Base-by-base conservation (phyloP, 352 stramenopile genomes). In the Blastocystis sp. region DNA sequence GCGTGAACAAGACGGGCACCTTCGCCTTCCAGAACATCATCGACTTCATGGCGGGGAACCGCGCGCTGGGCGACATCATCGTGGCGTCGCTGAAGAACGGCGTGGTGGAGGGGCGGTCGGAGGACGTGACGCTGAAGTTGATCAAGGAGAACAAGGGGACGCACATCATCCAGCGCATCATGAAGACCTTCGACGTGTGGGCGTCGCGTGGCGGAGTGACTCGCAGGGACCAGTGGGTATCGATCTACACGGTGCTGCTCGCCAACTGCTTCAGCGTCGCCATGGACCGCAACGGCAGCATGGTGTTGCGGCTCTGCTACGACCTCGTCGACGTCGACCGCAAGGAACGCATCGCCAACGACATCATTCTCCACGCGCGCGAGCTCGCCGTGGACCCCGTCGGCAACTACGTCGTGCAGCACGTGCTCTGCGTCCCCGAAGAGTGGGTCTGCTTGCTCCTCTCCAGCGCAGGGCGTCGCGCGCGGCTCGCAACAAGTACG, bases 11-110 rank as follows among this genome's bases (percentile, higher is more conserved):
- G 44, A 76, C 64, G 38, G 64, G 64, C 8, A 76, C 29, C 18
- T 76, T 76, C n/a, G 64, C 64, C 7, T 76, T 76, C 64, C 64
- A 76, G 64, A 76, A 76, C 24, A 76, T 76, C 64, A 76, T 76
- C 46, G 64, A 76, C 46, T 76, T 56, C 14, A 76, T 76, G 64
- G 40, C 16, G 24, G 44, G 40, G 8, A 34, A 54, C 38, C 32
- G 32, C 11, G 7, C 16, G 64, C 64, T 76, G 14, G 64, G 64
- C 11, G 32, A 76, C 21, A 29, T 76, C 6, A 76, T 76, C 46
- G 64, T 76, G 64, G 21, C 18, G n/a, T 24, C 64, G 24, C 44
- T 76, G 14, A 6, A 53, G 64, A 16, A 34, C 14, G 53, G 64
- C 32, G 40, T 34, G 38, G 40, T 56, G 32, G 21, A 18, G 6